A percentile compares a stretch with the other conserved stretches of the same genome.
These are phyloP conservation scores for Mycena galericulata DNA, from an alignment of 768 basidiomycete genomes.

Conservation along the genomic window DNA sequence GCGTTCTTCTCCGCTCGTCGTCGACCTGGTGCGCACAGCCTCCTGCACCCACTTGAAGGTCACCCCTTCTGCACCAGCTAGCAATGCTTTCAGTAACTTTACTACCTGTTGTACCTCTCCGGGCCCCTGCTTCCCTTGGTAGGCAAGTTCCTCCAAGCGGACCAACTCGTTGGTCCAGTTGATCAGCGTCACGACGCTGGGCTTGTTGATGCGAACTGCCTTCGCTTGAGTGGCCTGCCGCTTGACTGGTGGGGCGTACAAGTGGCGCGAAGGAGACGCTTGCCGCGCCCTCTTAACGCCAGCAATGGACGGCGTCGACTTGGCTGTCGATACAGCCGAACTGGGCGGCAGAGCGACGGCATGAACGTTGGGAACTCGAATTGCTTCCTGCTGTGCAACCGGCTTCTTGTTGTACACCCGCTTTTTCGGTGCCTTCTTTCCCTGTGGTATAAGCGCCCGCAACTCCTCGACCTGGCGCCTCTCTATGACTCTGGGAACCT, in stretches of 20 bases:
- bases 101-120: neutral
- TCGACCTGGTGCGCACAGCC: neutral
- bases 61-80: neutral
- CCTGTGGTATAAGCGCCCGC: no score
- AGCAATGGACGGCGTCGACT: no score
- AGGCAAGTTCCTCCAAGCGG: neutral
- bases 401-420: no score
- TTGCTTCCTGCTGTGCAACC: no score
- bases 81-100: neutral
- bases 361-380: no score
- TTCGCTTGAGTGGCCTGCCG: neutral
- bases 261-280: neutral
- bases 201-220: neutral
- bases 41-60: constrained; percentile 9
- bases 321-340: no score
- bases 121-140: constrained; percentile 5
- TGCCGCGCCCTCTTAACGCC: neutral
- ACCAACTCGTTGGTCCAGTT: neutral
- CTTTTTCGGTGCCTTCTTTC: no score
- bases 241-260: neutral
- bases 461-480: no score
- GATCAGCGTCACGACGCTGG: neutral
- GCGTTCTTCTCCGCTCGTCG: neutral
- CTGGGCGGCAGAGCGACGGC: no score
- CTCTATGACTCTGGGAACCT: no score